Base-by-base conservation (phyloP, 306 rosid genomes). In the Albizia julibrissin region DNA sequence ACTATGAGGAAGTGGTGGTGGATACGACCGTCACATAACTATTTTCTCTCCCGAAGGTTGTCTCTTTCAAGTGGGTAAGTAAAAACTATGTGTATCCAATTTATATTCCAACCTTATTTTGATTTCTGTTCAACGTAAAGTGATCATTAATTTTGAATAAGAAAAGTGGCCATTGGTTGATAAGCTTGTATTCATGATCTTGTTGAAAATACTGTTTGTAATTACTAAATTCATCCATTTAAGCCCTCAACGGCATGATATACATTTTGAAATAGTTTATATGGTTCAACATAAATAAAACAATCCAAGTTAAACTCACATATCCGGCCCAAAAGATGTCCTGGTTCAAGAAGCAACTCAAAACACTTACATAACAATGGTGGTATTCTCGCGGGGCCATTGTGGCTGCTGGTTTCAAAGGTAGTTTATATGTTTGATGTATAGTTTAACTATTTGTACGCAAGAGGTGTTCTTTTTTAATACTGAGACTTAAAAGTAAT, bases 21-120 rank as follows among this genome's bases (percentile, higher is more conserved):
- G 99, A 31, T 95, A 95, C 44, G 98, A 95, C 62, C 98, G 98
- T 62, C 99, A 95, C 80, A 95, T 95, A 86, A 95, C 99, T 21
- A 95, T 95, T 72, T 95, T 95, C 93, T 95, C 99, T 13, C 99
- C 98, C 0, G 99, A 95, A 74, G 98, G 99, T 11, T 98, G 99
- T 75, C 92, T 95, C 61, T 95, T 95, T 72, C 99, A 89, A 87
- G 87, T 86, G 4, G 90, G 94, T 89, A 79, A 52, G 89, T 70
- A 1, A n/a, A 37, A 44, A 31, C 40, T 37, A 46, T 2, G 58
- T 7, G 21, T 6, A 50, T 61, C 29, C 50, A n/a, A 4, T 49
- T 11, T 13, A 46, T 62, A 27, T 26, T 42, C 27, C 26, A 9
- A 1, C 11, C 47, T 47, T 69, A 11, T 42, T 69, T 24, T 42